Conservation (phyloP, 2,329 filamentous ascomycete species). For the Ilyonectria mors-panacis region DNA sequence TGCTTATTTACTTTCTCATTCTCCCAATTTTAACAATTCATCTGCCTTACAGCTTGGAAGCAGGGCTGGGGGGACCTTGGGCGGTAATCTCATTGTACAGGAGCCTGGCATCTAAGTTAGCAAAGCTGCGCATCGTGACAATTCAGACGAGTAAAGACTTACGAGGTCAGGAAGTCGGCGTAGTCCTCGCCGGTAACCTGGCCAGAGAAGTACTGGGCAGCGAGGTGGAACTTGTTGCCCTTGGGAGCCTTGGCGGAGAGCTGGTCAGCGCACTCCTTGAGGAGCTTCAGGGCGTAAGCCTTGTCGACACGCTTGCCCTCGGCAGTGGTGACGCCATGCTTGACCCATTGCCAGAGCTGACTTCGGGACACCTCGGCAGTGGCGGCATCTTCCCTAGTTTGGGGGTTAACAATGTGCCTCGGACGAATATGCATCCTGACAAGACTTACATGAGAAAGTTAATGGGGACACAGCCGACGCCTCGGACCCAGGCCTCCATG, state of each 20-base stretch:
- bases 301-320: slow-evolving; percentile 96
- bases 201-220: slow-evolving; percentile 90
- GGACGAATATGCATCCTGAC: not conserved
- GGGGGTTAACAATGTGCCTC: not conserved
- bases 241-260: slow-evolving; percentile 81
- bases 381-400: slow-evolving; percentile 86
- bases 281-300: slow-evolving; percentile 86
- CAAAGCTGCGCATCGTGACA: slow-evolving; percentile 17
- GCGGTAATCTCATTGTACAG: slow-evolving; percentile 91
- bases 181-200: slow-evolving; percentile 99
- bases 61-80: slow-evolving; percentile 72
- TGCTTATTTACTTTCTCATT: slow-evolving; percentile 22
- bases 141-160: slow-evolving; percentile 56
- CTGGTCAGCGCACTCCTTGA: slow-evolving; percentile 87
- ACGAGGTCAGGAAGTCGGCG: slow-evolving; percentile 93
- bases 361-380: slow-evolving; percentile 95
- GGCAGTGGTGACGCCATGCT: slow-evolving; percentile 79
- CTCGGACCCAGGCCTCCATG: slow-evolving; percentile 98
- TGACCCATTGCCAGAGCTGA: slow-evolving; percentile 97
- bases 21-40: slow-evolving; percentile 17
- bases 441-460: slow-evolving; percentile 83
- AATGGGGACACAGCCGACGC: slow-evolving; percentile 95
- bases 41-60: slow-evolving; percentile 73
- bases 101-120: slow-evolving; percentile 65
- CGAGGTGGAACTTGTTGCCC: slow-evolving; percentile 93